Percentiles rank a stretch among this genome's conserved stretches.
Evolutionary conservation across 2,329 filamentous ascomycete genomes (phyloP).

Genomic region (Stagonosporopsis rhizophila): DNA sequence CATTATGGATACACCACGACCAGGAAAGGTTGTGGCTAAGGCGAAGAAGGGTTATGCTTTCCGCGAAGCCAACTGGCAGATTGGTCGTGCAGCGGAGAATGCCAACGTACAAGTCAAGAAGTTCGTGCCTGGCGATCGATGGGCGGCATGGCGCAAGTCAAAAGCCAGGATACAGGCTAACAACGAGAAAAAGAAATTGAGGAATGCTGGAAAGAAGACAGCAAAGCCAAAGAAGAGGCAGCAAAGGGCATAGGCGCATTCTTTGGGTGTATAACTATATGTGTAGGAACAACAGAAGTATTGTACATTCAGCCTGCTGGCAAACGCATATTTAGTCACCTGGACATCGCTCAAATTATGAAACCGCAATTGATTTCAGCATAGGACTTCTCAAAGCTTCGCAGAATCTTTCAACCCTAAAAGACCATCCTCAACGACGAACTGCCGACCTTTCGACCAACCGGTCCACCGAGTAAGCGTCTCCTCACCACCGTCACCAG

Average conservation of each 20-base stretch:
- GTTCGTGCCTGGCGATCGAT: constrained; percentile 66
- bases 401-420: constrained; percentile 55
- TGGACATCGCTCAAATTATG: neutral
- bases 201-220: constrained; percentile 52
- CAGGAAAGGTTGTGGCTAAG: constrained; percentile 24
- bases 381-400: constrained; percentile 30
- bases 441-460: constrained; percentile 76
- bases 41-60: constrained; percentile 66
- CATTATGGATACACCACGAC: constrained; percentile 44
- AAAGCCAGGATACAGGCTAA: constrained; percentile 59
- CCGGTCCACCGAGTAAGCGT: constrained; percentile 75
- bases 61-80: constrained; percentile 71
- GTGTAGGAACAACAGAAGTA: constrained; percentile 29
- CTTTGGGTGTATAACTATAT: constrained; percentile 30
- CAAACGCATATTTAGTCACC: neutral
- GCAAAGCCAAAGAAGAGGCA: constrained; percentile 42
- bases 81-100: constrained; percentile 68
- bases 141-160: constrained; percentile 70
- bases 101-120: constrained; percentile 63
- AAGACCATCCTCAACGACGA: constrained; percentile 58
- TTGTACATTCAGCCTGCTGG: constrained; percentile 19
- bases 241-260: constrained; percentile 17
- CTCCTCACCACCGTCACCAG: constrained; percentile 76
- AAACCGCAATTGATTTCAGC: neutral
- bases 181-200: constrained; percentile 63